Conservation (phyloP, 257 asterid genomes). For the Solanum chiquidenum region DNA sequence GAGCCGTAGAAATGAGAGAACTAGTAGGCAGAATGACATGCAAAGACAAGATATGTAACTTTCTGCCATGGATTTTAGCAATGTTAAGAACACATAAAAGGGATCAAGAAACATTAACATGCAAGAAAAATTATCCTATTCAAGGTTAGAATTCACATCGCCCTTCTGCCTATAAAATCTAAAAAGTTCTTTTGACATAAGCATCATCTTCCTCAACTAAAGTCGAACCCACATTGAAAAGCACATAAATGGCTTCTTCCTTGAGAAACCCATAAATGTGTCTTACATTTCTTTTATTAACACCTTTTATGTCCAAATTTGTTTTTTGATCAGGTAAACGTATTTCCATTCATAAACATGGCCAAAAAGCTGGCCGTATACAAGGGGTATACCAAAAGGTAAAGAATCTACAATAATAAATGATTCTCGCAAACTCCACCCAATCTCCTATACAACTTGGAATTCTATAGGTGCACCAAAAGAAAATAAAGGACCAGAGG, state of each 20-base stretch:
- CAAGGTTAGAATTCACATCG: not conserved
- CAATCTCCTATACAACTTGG: not conserved
- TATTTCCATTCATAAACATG: not conserved
- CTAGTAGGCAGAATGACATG: not conserved
- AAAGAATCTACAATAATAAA: not conserved
- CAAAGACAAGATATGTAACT: not conserved
- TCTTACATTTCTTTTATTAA: not conserved
- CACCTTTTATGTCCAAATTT: not conserved
- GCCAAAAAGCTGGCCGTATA: not conserved
- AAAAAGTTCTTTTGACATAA: not conserved
- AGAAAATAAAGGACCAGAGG: not conserved
- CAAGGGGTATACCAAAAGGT: not conserved
- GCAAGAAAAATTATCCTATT: not conserved
- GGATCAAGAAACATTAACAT: not conserved
- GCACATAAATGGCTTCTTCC: not conserved
- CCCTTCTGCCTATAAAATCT: not conserved
- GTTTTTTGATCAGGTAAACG: not conserved
- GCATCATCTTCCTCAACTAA: not conserved
- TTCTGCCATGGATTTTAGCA: not conserved
- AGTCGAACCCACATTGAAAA: not conserved
- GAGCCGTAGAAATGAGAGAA: not conserved
- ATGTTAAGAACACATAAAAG: not conserved
- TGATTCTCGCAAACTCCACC: not conserved
- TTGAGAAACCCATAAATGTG: not conserved
- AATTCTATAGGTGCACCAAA: not conserved